Evolutionary conservation across 1,139 yeast species (phyloP), one percentile per base, ranked within the genome.

Genomic region (Nakaseomyces sp.): DNA sequence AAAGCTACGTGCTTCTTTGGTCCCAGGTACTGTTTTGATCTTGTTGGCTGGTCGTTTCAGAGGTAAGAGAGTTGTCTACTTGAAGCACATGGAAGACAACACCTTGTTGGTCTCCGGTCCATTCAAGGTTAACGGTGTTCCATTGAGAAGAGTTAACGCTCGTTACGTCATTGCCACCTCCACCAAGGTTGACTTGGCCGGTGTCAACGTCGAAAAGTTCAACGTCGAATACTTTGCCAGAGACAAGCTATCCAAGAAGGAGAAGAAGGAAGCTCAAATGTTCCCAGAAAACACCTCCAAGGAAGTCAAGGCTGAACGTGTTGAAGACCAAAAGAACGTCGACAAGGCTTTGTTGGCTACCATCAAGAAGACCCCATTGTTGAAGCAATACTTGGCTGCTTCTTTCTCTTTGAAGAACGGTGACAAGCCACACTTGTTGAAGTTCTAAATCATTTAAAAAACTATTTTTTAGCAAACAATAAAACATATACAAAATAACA

Each of bases 31-130:
- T 68, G 96, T 91, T 64, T 80, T 91, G 72, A 91, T 91, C 74
- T 79, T 91, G 72, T 82, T 93, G 73, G 97, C 98, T 68, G 98
- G 99, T 72, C 89, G 96, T 77, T 91, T 88, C 95, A 86, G 98
- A 77, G 99, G 99, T 72, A 93, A 91, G 88, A 91, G 99, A 79
- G 98, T 91, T 66, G 97, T 91, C 56, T 86, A 84, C 88, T 83
- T 91, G 72, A 91, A 91, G 85, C 76, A 83, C 75, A 81, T 93
- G 71, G 97, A 88, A 77, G 98, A 93, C 82, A 87, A 86, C 89
- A 91, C 97, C 60, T 79, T 93, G 68, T 85, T 91, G 70, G 96
- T 91, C 58, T 76, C 96, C 54, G 99, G 99, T 71, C 99, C 99
- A 69, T 93, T 91, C 95, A 93, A 91, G 83, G 87, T 91, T 67